Conservation (phyloP, 345 rosid species). For the Ricinus communis region DNA sequence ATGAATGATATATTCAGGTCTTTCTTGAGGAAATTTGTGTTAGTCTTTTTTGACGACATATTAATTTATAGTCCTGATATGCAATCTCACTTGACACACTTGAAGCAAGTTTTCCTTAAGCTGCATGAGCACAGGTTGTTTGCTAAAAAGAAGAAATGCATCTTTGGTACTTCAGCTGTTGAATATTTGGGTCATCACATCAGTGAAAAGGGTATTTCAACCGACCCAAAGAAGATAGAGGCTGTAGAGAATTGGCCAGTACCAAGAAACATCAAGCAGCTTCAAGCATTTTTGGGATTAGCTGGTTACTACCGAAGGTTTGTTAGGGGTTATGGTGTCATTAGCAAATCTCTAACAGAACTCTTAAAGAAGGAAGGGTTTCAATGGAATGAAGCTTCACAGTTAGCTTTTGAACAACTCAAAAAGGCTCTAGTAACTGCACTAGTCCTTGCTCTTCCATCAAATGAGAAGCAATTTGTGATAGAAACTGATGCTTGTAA, state of each 20-base stretch:
- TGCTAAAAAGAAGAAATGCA: not conserved
- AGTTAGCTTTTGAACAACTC: not conserved
- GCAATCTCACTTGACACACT: accelerated
- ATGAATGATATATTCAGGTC: not conserved
- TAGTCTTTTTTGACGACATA: not conserved
- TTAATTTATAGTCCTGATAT: not conserved
- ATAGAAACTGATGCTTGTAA: not conserved
- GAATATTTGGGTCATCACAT: not conserved
- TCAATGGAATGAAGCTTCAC: not conserved
- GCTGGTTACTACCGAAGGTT: not conserved
- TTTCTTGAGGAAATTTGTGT: not conserved
- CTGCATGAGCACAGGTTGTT: not conserved
- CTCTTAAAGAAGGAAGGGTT: not conserved
- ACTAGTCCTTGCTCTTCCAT: not conserved
- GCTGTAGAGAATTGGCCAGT: not conserved
- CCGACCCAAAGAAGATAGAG: not conserved
- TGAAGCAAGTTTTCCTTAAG: not conserved
- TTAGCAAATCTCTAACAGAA: not conserved
- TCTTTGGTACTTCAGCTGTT: accelerated
- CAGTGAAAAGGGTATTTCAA: not conserved
- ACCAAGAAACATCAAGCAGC: not conserved
- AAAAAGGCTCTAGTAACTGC: not conserved
- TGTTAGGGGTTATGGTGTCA: not conserved
- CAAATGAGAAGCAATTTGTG: not conserved
- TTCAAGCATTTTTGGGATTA: not conserved